Percentiles rank a stretch among this genome's conserved stretches.
Conservation (phyloP, 2,329 filamentous ascomycete genomes). For the Hypoxylon sp. region DNA sequence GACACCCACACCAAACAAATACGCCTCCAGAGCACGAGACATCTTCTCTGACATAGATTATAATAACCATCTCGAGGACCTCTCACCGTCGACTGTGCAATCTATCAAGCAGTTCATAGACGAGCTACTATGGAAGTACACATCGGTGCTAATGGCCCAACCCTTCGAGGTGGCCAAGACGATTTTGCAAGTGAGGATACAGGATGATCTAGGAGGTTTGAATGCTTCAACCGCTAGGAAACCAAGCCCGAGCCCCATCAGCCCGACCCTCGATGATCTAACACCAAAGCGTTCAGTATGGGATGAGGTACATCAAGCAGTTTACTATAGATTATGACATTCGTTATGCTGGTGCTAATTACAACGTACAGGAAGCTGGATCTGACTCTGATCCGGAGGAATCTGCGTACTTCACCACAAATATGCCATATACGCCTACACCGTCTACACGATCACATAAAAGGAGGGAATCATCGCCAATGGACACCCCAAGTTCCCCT, state of each 20-base stretch:
- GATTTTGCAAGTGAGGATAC: slow-evolving; percentile 81
- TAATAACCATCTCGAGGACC: slow-evolving; percentile 85
- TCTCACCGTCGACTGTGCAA: slow-evolving; percentile 80
- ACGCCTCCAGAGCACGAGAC: slow-evolving; percentile 80
- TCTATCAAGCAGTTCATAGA: slow-evolving; percentile 84
- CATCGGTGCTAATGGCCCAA: slow-evolving; percentile 88
- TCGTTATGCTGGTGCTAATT: slow-evolving; percentile 34
- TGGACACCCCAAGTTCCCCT: slow-evolving; percentile 55
- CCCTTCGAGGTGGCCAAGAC: slow-evolving; percentile 98
- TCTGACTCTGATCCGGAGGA: slow-evolving; percentile 82
- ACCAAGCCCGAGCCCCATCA: slow-evolving; percentile 46
- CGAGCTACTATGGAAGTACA: slow-evolving; percentile 92
- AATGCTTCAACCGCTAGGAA: slow-evolving; percentile 51
- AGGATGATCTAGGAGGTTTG: slow-evolving; percentile 64
- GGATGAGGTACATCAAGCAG: slow-evolving; percentile 49
- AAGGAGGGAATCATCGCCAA: slow-evolving; percentile 53
- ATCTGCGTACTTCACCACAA: slow-evolving; percentile 86
- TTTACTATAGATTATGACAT: slow-evolving; percentile 37
- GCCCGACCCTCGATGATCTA: slow-evolving; percentile 4
- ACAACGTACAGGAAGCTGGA: slow-evolving; percentile 60
- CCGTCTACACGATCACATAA: slow-evolving; percentile 58
- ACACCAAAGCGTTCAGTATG: slow-evolving; percentile 55
- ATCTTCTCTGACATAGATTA: slow-evolving; percentile 94
- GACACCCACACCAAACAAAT: slow-evolving; percentile 52
- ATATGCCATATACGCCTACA: slow-evolving; percentile 68